Evolutionary conservation across 148 eudicot species (phyloP).

Genomic region (Rhododendron ferrugineum): DNA sequence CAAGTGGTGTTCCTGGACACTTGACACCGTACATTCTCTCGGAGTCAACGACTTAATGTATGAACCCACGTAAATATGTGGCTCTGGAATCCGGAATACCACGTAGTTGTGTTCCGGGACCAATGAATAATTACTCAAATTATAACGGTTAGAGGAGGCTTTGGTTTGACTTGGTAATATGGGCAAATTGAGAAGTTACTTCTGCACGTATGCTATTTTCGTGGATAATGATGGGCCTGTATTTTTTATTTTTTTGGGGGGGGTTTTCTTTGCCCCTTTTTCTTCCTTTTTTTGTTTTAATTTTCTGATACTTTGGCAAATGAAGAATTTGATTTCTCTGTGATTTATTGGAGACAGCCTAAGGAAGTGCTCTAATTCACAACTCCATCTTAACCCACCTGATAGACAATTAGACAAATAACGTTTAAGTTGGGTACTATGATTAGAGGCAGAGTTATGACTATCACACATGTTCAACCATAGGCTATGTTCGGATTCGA

Average conservation of each 20-base stretch:
- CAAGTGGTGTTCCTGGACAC: not conserved
- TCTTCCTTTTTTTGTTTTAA: not conserved
- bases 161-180: slow-evolving; percentile 2
- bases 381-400: too few relatives aligned
- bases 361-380: too few relatives aligned
- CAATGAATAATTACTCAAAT: not conserved
- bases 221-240: not conserved
- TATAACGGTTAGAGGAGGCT: not conserved
- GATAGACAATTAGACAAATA: too few relatives aligned
- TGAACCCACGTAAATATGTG: not conserved
- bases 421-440: too few relatives aligned
- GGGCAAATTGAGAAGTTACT: not conserved
- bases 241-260: not conserved
- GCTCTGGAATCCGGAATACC: not conserved
- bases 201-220: not conserved
- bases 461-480: too few relatives aligned
- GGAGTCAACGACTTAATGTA: too few relatives aligned
- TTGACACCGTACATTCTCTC: too few relatives aligned
- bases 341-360: not conserved
- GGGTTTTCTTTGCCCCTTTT: not conserved
- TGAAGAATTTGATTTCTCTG: not conserved
- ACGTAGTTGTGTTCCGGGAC: too few relatives aligned
- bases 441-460: too few relatives aligned
- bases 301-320: not conserved
- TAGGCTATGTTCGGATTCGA: too few relatives aligned